A percentile compares a stretch with the other conserved stretches of the same genome.
Conservation (phyloP, 1,139 yeast species). For the Meyerozyma carpophila region DNA sequence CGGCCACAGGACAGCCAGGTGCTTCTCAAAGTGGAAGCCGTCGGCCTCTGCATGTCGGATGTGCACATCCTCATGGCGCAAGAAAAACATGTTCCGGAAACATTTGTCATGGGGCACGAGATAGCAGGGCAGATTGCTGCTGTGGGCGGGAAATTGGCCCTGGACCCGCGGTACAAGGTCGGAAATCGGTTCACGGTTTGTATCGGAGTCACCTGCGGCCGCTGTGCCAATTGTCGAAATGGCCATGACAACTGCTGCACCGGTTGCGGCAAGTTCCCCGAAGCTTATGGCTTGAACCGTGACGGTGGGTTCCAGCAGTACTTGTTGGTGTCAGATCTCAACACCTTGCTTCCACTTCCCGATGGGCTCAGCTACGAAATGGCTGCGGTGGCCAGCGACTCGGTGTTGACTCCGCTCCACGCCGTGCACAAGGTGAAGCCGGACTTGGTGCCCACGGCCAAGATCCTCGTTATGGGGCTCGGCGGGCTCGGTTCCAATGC, state of each 20-base stretch:
- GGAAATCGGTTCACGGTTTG: conserved; percentile 35
- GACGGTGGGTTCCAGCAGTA: conserved; percentile 52
- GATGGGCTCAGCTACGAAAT: conserved; percentile 38
- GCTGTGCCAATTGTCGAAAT: conserved; percentile 35
- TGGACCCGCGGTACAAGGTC: conserved; percentile 19
- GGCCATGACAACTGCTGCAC: conserved; percentile 41
- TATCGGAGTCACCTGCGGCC: conserved; percentile 39
- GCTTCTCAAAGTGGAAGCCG: conserved; percentile 44
- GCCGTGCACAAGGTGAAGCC: conserved; percentile 38
- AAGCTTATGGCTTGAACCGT: conserved; percentile 37
- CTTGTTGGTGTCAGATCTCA: conserved; percentile 30
- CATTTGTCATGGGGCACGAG: conserved; percentile 54
- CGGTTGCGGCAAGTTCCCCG: conserved; percentile 6
- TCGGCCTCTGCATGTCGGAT: conserved; percentile 51
- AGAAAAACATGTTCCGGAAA: conserved; percentile 16
- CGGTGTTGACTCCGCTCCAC: conserved; percentile 48
- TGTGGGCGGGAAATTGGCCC: conserved; percentile 30
- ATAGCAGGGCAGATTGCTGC: conserved; percentile 45
- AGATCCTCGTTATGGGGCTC: conserved; percentile 41
- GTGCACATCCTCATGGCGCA: conserved; percentile 36
- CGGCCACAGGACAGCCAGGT: conserved; percentile 32
- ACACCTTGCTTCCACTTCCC: conserved; percentile 40
- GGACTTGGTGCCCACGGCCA: conserved; percentile 28
- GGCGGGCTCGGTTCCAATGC: conserved; percentile 52
- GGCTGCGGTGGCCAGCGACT: conserved; percentile 48